Base-by-base conservation (phyloP, 2,329 filamentous ascomycete genomes). In the Penicillium nordicum region DNA sequence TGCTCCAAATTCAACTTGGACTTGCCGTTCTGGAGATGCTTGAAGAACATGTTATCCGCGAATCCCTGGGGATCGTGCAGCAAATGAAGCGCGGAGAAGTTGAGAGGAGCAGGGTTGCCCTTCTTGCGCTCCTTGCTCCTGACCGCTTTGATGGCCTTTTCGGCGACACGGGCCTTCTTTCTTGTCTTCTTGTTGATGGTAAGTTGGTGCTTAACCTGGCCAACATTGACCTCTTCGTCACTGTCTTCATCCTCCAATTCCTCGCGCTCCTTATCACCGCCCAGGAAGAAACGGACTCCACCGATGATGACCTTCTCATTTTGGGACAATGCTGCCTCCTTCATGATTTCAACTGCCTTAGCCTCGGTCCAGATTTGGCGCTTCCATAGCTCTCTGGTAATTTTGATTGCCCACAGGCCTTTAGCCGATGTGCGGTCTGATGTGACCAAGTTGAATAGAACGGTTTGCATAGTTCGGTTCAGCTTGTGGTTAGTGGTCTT, bases 311-410 rank as follows among this genome's bases (percentile, higher is more conserved):
- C 92, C 77, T 99, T 99, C 67, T 95, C 90, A 65, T 97, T 96
- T 50, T 96, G 88, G 4, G 90, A 86, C 55, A 99, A 77, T 53
- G 88, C 87, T 0, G 93, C 92, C 75, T 96, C 89, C 76, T 96
- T 96, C 92, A 99, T 97, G 63, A 97, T 90, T 68, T 96, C 92
- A n/a, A 97, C 94, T 0, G 93, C 87, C 72, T 92, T 94, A 2
- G 92, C 85, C 68, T 99, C 94, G 10, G 89, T 91, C 94, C 94
- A 99, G 61, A 97, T 87, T 67, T 97, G 92, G 45, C 93, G 84
- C 76, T 92, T 96, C 94, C 94, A 99, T 69, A 99, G 80, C 78
- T 99, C 94, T 60, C 93, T 84, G 4, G 92, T 96, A 62, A 99
- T 84, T 75, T 97, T 97, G 59, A 97, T 91, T 4, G 94, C 92